Percentiles rank a stretch among this genome's conserved stretches.
Conservation (phyloP, 345 rosid genomes). For the Eucalyptus caleyi region DNA sequence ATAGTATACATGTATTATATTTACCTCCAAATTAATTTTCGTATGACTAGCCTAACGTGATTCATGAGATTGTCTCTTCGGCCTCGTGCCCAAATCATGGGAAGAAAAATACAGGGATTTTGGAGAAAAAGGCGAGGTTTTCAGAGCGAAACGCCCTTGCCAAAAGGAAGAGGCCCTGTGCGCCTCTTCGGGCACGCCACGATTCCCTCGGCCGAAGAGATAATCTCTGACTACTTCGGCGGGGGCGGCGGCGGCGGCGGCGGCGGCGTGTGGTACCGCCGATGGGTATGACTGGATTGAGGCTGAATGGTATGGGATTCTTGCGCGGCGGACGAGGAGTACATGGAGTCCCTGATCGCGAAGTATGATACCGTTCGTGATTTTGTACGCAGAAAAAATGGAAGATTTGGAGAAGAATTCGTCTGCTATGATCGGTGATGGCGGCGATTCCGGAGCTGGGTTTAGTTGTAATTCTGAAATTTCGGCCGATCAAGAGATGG, state of each 20-base stretch:
- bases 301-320: background rate
- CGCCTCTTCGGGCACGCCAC: background rate
- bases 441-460: conserved; percentile 30
- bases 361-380: background rate
- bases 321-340: background rate
- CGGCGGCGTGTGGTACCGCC: background rate
- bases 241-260: background rate
- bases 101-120: too few relatives aligned
- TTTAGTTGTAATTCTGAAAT: background rate
- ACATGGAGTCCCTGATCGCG: background rate
- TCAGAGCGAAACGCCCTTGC: background rate
- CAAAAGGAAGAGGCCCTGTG: background rate
- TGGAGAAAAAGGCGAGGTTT: too few relatives aligned
- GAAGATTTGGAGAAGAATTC: background rate
- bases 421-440: background rate
- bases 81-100: too few relatives aligned
- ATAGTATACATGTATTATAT: too few relatives aligned
- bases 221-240: background rate
- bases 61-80: too few relatives aligned
- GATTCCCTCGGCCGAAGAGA: background rate
- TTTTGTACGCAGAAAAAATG: background rate
- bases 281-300: background rate
- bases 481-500: conserved; percentile 36
- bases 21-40: too few relatives aligned
- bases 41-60: too few relatives aligned